Base-by-base conservation (phyloP, 2,329 filamentous ascomycete species). In the Aphanoascus verrucosus region DNA sequence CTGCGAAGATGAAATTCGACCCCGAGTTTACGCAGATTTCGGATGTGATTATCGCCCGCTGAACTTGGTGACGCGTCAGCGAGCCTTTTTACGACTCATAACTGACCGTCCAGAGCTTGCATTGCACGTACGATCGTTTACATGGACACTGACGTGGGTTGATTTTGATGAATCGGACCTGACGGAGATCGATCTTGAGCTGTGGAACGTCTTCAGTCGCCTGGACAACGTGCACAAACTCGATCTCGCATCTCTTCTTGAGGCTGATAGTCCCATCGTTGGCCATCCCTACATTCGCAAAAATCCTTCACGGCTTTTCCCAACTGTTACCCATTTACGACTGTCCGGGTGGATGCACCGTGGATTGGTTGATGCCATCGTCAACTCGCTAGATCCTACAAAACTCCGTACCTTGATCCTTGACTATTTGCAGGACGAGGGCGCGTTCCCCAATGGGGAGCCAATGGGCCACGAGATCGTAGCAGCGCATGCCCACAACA, bases 281-380 rank as follows among this genome's bases (percentile, higher is more conserved):
- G n/a, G 37, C 14, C 23, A 51, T 12, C 14, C 37, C 17, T 56
- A 49, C 20, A 49, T 56, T n/a, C 54, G 44, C 31, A 20, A 49
- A 43, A 53, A 53, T 31, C 54, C 54, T 38, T 37, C 49, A n/a
- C 49, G 44, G 14, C 50, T 56, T 12, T 56, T 53, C 20, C 54
- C 54, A 14, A 43, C 49, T 28, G 54, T 56, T 15, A 56, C 35
- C 9, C 23, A 56, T 49, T 49, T 56, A 20, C 54, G 54, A n/a
- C 35, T 56, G 31, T n/a, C 53, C 32, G 54, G 49, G 9, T 56
- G 54, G 54, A 56, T 56, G 54, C 54, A 56, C 20, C 54, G 54
- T 19, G 49, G 54, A n/a, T 50, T 56, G 17, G 54, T 56, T 19
- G 43, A 53, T 40, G 49, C 54, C 32, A 56, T 56, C 20, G 8